Conservation (phyloP, 345 rosid species). For the Excoecaria agallocha region DNA sequence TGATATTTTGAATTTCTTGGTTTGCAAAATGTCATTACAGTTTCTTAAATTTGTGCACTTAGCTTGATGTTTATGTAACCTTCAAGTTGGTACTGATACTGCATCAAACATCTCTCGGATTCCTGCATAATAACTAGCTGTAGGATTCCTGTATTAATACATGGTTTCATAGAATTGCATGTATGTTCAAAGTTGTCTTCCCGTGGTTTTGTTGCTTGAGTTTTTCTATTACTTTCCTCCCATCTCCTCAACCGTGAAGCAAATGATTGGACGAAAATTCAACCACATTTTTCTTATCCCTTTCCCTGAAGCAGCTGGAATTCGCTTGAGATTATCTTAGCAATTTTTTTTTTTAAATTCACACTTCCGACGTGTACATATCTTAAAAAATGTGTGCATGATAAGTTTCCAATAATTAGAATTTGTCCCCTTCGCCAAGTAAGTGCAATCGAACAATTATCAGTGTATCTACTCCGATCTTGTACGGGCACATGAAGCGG, state of each 20-base stretch:
- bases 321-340: neutral
- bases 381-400: neutral
- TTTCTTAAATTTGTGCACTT: neutral
- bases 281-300: neutral
- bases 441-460: slow-evolving; percentile 19
- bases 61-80: neutral
- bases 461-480: slow-evolving; percentile 36
- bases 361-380: neutral
- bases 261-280: neutral
- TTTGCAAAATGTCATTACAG: neutral
- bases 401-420: neutral
- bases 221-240: neutral
- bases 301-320: neutral
- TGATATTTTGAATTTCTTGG: slow-evolving; percentile 8
- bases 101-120: neutral
- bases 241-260: neutral
- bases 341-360: neutral
- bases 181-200: neutral
- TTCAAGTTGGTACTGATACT: neutral
- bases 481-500: slow-evolving; percentile 41
- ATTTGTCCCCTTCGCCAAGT: slow-evolving; percentile 16
- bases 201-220: neutral
- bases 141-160: neutral
- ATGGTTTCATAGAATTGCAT: neutral
- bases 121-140: neutral